A percentile compares a stretch with the other conserved stretches of the same genome.
Evolutionary conservation across 2,329 filamentous ascomycete species (phyloP).

Genomic region (Colletotrichum sp.): DNA sequence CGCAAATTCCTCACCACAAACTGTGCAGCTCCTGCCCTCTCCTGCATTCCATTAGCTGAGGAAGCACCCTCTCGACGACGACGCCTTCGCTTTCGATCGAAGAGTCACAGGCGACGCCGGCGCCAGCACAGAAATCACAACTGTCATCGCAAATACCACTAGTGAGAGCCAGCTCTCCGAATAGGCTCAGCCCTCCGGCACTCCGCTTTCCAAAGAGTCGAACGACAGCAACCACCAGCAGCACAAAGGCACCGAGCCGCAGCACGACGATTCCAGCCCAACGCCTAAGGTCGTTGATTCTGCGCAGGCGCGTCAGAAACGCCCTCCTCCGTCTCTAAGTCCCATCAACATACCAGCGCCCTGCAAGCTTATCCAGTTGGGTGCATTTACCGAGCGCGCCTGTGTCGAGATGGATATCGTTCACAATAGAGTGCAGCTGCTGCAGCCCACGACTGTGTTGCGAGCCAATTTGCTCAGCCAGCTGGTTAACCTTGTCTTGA

Average conservation of each 20-base stretch:
- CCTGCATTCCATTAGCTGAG: neutral
- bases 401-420: neutral
- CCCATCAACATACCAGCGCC: neutral
- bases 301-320: too few species aligned
- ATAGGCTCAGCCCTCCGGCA: neutral
- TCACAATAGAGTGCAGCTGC: neutral
- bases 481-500: neutral
- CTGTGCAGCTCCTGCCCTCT: neutral
- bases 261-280: neutral
- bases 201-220: neutral
- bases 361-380: neutral
- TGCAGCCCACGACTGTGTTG: neutral
- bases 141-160: neutral
- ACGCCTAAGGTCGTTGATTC: too few species aligned
- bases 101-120: neutral
- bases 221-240: neutral
- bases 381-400: neutral
- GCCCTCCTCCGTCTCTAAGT: too few species aligned
- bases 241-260: neutral
- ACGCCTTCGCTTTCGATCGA: neutral
- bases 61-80: neutral
- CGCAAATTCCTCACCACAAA: neutral
- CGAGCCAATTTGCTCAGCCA: neutral
- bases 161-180: neutral
- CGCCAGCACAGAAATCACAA: neutral